A percentile compares a stretch with the other conserved stretches of the same genome.
These are phyloP conservation scores for Trichophyton benhamiae DNA, from an alignment of 2,329 filamentous ascomycete genomes.

Conservation along the genomic window DNA sequence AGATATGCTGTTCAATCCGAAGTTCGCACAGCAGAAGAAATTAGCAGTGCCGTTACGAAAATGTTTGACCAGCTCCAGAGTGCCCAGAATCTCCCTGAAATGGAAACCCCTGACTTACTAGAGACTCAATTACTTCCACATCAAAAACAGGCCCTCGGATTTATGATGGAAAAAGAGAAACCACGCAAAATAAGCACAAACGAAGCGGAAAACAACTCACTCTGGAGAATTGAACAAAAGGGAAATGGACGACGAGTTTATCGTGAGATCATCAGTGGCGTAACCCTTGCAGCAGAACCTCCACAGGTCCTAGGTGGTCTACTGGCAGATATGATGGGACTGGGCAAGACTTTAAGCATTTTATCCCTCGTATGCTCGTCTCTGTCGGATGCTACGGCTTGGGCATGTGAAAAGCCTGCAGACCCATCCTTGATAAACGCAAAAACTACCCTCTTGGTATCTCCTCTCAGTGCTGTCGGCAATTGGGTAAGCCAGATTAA, in stretches of 20 bases:
- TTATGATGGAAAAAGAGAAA: conserved; percentile 69
- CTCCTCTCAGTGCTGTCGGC: conserved; percentile 76
- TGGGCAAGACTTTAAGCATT: conserved; percentile 79
- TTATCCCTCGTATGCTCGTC: conserved; percentile 63
- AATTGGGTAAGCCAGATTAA: conserved; percentile 94
- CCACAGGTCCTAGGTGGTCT: conserved; percentile 60
- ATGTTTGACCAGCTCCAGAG: conserved; percentile 78
- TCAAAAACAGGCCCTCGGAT: conserved; percentile 80
- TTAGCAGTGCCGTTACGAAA: conserved; percentile 67
- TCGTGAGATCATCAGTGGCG: conserved; percentile 75
- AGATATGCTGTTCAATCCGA: conserved; percentile 25
- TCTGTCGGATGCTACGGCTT: conserved; percentile 48
- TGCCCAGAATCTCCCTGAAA: conserved; percentile 61
- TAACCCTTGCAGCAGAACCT: conserved; percentile 48
- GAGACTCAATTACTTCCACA: conserved; percentile 63
- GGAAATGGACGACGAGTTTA: conserved; percentile 51
- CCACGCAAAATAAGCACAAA: conserved; percentile 46
- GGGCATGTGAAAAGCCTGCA: conserved; percentile 44
- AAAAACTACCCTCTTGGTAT: conserved; percentile 72
- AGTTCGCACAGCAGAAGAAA: conserved; percentile 66
- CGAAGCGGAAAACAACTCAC: conserved; percentile 54
- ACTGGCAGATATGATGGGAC: conserved; percentile 74
- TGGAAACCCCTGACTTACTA: conserved; percentile 52
- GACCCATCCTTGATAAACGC: conserved; percentile 44
- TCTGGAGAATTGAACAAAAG: conserved; percentile 58